These are phyloP conservation scores for Sicyos baderoa DNA, from an alignment of 306 rosid genomes.

Conservation along the genomic window DNA sequence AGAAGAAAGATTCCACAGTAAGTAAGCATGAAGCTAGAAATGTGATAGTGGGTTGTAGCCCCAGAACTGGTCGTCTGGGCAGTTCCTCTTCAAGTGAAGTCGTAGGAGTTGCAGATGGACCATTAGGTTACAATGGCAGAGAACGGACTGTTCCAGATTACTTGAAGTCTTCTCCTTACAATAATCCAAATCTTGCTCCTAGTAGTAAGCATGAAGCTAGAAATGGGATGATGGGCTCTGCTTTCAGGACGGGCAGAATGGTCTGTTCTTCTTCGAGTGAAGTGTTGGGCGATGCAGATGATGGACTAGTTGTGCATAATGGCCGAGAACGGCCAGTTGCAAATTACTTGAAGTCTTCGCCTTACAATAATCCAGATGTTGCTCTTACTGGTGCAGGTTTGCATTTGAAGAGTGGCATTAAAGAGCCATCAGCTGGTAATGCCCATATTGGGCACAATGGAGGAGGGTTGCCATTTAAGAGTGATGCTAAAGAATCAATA, in stretches of 20 bases:
- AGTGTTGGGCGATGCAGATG: slow-evolving; percentile 32
- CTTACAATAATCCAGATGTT: slow-evolving; percentile 31
- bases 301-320: slow-evolving; percentile 33
- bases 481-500: slow-evolving; percentile 32
- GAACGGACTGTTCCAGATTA: slow-evolving; percentile 29
- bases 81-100: slow-evolving; percentile 47
- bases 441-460: slow-evolving; percentile 27
- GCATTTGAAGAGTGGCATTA: slow-evolving; percentile 29
- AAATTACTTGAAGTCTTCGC: slow-evolving; percentile 30
- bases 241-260: slow-evolving; percentile 30
- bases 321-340: slow-evolving; percentile 33
- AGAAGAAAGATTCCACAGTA: slow-evolving; percentile 34
- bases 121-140: slow-evolving; percentile 32
- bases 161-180: slow-evolving; percentile 28
- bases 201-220: slow-evolving; percentile 31
- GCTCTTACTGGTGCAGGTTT: slow-evolving; percentile 28
- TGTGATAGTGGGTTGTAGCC: slow-evolving; percentile 32
- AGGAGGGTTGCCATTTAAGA: slow-evolving; percentile 29
- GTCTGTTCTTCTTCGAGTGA: slow-evolving; percentile 47
- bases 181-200: slow-evolving; percentile 33
- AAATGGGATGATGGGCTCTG: slow-evolving; percentile 35
- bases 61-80: slow-evolving; percentile 32
- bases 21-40: slow-evolving; percentile 35
- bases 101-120: slow-evolving; percentile 34
- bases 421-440: slow-evolving; percentile 38